Base-by-base conservation (phyloP, 345 rosid genomes). In the Camelina sativa region DNA sequence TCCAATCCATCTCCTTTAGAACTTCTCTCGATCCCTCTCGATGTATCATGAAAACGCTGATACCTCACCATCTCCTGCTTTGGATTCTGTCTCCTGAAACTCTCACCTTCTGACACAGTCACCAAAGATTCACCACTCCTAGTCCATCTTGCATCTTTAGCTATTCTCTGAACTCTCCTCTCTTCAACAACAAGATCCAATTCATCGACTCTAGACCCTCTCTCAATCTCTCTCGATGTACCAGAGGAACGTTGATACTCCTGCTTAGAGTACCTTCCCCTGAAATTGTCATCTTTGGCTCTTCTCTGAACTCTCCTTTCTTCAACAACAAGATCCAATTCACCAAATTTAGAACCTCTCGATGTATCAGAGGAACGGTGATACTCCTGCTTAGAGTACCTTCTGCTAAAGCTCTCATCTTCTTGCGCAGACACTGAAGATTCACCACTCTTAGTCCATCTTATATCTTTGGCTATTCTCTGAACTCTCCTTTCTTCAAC, bases 361-460 rank as follows among this genome's bases (percentile, higher is more conserved):
- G 67, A 53, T 58, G 65, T 71, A 71, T 71, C 74, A 73, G 72
- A 46, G 62, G 79, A 82, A 69, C 28, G 52, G 17, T 20, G 62
- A 16, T 62, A 9, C 38, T 50, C 63, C 59, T 74, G 56, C 48
- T 22, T 76, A 6, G 10, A 1, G 30, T 41, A 63, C 54, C 73
- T 72, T 62, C 67, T 62, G 62, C 8, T 56, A 16, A 64, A 38
- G 30, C 59, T 69, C 40, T 54, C 76, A 62, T 72, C 61, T 30
- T 73, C 34, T 60, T 55, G 25, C 15, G 12, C 54, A 57, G 37
- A 60, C 35, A 34, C 76, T 8, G 59, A 40, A 73, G 47, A 55
- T 25, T 50, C 77, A 74, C 71, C 72, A 65, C 62, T 44, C 72
- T 76, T 85, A 64, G 62, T 71, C 71, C 74, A 82, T 46, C 62